Percentiles rank a stretch among this genome's conserved stretches.
These are phyloP conservation scores for Castanea sativa DNA, from an alignment of 306 rosid species.

Conservation along the genomic window DNA sequence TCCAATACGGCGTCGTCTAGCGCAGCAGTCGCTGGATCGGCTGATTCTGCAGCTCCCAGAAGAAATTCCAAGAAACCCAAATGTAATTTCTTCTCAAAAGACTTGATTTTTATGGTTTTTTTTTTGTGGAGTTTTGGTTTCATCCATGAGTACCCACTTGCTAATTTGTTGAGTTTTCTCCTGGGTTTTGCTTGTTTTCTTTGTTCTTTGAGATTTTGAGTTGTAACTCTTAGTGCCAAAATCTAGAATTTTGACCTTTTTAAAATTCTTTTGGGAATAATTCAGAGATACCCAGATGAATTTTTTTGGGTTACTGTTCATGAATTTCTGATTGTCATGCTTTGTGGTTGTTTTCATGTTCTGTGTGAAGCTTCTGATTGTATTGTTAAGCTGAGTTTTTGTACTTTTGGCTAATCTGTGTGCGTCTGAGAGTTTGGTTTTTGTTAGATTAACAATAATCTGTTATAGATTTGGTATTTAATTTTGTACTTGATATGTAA, in stretches of 20 bases:
- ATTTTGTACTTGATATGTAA: neutral
- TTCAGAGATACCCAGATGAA: neutral
- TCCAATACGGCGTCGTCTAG: slow-evolving; percentile 67
- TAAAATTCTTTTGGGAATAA: neutral
- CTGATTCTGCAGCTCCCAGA: slow-evolving; percentile 64
- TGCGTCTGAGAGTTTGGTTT: neutral
- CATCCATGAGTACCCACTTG: slow-evolving; percentile 2
- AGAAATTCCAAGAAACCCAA: slow-evolving; percentile 87
- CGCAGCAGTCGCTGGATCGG: slow-evolving; percentile 75
- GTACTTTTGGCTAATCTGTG: neutral
- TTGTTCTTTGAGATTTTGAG: neutral
- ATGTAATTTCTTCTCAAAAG: slow-evolving; percentile 41
- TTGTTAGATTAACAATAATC: neutral
- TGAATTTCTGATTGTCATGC: neutral
- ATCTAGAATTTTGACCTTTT: neutral
- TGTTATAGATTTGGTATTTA: neutral
- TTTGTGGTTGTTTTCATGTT: neutral
- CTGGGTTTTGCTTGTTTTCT: neutral
- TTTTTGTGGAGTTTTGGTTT: neutral
- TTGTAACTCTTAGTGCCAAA: neutral
- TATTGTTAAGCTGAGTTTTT: neutral
- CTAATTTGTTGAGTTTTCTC: neutral
- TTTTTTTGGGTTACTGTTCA: neutral
- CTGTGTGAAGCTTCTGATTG: neutral
- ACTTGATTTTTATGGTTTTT: slow-evolving; percentile 1